These are phyloP conservation scores for Alternaria angustiovoidea DNA, from an alignment of 2,329 filamentous ascomycete species.

Conservation along the genomic window DNA sequence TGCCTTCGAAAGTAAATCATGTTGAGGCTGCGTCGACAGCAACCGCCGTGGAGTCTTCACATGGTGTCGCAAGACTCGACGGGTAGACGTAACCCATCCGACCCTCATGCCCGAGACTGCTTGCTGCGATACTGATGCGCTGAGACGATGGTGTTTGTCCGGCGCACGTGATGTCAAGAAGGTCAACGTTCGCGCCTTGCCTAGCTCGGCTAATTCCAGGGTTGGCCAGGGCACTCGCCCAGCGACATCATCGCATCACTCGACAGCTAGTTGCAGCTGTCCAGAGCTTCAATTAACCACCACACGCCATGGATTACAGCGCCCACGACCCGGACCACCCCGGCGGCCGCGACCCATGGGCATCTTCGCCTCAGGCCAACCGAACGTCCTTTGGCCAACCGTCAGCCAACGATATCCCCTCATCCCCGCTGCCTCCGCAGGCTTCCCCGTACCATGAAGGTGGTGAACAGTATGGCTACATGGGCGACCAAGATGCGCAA, in stretches of 20 bases:
- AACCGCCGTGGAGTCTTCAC: slow-evolving; percentile 40
- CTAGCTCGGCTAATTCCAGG: slow-evolving; percentile 32
- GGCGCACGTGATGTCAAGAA: slow-evolving; percentile 38
- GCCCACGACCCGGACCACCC: slow-evolving; percentile 65
- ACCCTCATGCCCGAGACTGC: slow-evolving; percentile 43
- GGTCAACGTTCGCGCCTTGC: slow-evolving; percentile 37
- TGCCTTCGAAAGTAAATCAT: slow-evolving; percentile 65
- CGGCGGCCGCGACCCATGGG: slow-evolving; percentile 69
- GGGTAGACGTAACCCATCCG: slow-evolving; percentile 46
- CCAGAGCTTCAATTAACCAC: slow-evolving; percentile 33
- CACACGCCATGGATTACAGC: slow-evolving; percentile 70
- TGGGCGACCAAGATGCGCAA: slow-evolving; percentile 42
- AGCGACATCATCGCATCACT: slow-evolving; percentile 29
- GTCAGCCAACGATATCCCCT: slow-evolving; percentile 52
- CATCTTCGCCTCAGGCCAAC: slow-evolving; percentile 63
- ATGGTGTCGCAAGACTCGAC: slow-evolving; percentile 45
- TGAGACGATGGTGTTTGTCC: slow-evolving; percentile 13
- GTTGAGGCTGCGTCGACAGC: slow-evolving; percentile 35
- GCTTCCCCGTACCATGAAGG: slow-evolving; percentile 50
- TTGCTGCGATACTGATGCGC: slow-evolving; percentile 13
- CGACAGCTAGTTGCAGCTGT: slow-evolving; percentile 29
- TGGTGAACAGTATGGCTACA: slow-evolving; percentile 46
- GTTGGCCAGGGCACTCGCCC: slow-evolving; percentile 11
- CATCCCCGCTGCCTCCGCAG: slow-evolving; percentile 52
- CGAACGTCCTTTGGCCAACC: slow-evolving; percentile 57